These are phyloP conservation scores for Bipolaris bicolor DNA, from an alignment of 2,329 filamentous ascomycete genomes.

Conservation along the genomic window DNA sequence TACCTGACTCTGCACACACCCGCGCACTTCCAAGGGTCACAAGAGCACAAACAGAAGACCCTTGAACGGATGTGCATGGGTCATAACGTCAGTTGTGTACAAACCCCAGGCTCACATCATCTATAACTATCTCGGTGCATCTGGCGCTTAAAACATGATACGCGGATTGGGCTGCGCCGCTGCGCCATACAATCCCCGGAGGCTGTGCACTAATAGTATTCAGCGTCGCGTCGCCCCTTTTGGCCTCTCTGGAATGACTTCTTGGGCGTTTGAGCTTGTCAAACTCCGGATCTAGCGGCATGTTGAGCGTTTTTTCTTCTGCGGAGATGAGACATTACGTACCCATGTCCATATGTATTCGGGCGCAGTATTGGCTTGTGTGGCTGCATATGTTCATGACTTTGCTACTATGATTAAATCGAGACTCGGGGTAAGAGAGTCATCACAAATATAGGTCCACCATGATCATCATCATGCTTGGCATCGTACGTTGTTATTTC, in stretches of 20 bases:
- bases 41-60: constrained; percentile 17
- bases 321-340: constrained; percentile 17
- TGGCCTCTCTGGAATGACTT: constrained; percentile 16
- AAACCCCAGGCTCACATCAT: constrained; percentile 15
- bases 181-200: constrained; percentile 26
- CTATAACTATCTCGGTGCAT: constrained; percentile 33
- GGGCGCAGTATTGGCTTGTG: constrained; percentile 24
- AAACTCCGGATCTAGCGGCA: constrained; percentile 11
- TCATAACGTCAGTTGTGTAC: constrained; percentile 7
- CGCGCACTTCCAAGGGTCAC: constrained; percentile 21
- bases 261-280: constrained; percentile 21
- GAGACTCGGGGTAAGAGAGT: not conserved
- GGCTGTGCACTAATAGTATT: constrained; percentile 31
- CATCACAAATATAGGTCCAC: constrained; percentile 1
- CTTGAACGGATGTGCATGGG: constrained; percentile 14
- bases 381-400: constrained; percentile 4
- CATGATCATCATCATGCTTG: not conserved
- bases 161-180: constrained; percentile 18
- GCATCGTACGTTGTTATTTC: not conserved
- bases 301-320: constrained; percentile 28
- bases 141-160: constrained; percentile 16
- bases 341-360: constrained; percentile 7
- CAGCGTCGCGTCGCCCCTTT: constrained; percentile 28
- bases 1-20: constrained; percentile 19
- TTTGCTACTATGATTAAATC: constrained; percentile 1